phyloP scores from a whole-genome alignment of 305 asterid species.

The Rubia peregrina region DNA sequence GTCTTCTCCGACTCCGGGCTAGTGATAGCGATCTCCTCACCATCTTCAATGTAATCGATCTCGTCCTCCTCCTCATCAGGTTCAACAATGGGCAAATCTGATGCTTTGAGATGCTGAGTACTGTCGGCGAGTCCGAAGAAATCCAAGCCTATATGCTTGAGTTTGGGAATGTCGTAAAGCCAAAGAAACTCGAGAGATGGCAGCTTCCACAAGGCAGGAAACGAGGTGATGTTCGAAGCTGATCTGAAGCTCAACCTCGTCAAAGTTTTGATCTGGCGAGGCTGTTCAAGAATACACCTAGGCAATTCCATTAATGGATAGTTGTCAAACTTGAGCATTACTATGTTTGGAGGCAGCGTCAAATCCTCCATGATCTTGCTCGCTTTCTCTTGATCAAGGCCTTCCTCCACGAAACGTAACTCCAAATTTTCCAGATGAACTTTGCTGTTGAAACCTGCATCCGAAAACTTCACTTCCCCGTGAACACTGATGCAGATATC shows the following conservation, averaged over 20 bases:
- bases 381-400: background rate
- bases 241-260: conserved; percentile 2
- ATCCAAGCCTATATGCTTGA: background rate
- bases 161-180: background rate
- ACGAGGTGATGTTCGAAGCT: background rate
- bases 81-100: background rate
- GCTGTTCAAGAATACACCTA: background rate
- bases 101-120: background rate
- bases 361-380: background rate
- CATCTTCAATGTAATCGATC: too few relatives aligned
- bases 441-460: background rate
- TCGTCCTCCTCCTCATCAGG: background rate
- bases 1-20: too few relatives aligned
- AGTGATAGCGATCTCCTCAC: too few relatives aligned
- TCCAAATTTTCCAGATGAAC: background rate
- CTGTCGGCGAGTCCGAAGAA: background rate
- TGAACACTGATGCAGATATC: background rate
- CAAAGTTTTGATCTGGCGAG: background rate
- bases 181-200: conserved; percentile 6
- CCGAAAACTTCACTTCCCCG: background rate
- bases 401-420: background rate
- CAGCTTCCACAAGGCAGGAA: conserved; percentile 1
- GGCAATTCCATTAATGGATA: background rate
- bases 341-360: background rate
- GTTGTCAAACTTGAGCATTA: background rate